Percentiles rank a stretch among this genome's conserved stretches.
These are phyloP conservation scores for Psilocybe cyanescens DNA, from an alignment of 768 basidiomycete genomes.

Conservation along the genomic window DNA sequence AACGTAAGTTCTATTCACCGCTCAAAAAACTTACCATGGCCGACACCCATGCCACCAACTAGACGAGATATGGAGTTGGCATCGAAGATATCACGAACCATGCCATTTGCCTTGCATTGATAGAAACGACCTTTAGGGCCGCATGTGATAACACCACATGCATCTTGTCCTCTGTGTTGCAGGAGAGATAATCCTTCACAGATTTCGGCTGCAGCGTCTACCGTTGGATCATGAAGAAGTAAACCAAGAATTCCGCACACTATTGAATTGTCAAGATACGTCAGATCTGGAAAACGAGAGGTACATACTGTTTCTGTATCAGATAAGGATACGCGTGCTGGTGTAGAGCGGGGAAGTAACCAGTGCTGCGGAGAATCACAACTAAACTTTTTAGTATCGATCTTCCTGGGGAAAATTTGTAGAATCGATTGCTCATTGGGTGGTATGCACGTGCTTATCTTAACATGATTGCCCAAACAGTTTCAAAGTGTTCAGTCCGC, in stretches of 20 bases:
- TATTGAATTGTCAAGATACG: constrained; percentile 19
- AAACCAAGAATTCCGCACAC: constrained; percentile 96
- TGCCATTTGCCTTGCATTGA: constrained; percentile 99
- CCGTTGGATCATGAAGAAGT: constrained; percentile 74
- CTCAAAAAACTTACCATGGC: constrained; percentile 69
- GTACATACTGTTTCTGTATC: constrained; percentile 19
- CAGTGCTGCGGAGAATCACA: constrained; percentile 7
- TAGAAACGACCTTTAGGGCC: constrained; percentile 94
- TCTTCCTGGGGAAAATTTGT: constrained; percentile 21
- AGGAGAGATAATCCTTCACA: constrained; percentile 93
- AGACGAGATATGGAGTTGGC: constrained; percentile 72
- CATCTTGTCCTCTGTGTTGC: constrained; percentile 98
- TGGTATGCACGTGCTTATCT: not conserved
- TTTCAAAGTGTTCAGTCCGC: too few species aligned
- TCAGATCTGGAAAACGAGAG: not conserved
- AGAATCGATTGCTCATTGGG: constrained; percentile 9
- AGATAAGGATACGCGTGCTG: constrained; percentile 4
- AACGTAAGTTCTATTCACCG: constrained; percentile 4
- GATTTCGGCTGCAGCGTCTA: constrained; percentile 85
- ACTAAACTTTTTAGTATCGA: constrained; percentile 32
- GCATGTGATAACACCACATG: constrained; percentile 96
- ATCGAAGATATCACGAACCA: constrained; percentile 98
- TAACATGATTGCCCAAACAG: not conserved
- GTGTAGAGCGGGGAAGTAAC: constrained; percentile 2
- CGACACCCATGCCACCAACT: constrained; percentile 95